Evolutionary conservation across 1,284 basidiomycete genomes (phyloP).

Genomic region (Ceratorhiza oryzae-sativae): DNA sequence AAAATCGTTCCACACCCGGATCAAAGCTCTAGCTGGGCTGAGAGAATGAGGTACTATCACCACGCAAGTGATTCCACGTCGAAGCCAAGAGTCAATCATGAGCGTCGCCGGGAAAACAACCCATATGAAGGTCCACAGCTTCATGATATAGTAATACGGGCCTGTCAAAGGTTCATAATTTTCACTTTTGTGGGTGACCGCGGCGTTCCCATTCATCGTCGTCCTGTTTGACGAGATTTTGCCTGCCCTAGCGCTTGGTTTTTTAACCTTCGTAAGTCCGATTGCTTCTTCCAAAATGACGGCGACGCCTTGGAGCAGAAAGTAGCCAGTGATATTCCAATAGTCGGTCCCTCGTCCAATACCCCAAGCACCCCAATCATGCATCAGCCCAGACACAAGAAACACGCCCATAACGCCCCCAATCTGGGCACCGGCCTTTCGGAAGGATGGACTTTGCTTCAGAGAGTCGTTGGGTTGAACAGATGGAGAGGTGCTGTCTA

Average conservation of each 20-base stretch:
- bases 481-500: not conserved
- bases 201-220: not conserved
- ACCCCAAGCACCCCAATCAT: constrained; percentile 64
- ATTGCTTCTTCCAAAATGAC: constrained; percentile 56
- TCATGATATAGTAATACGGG: constrained; percentile 4
- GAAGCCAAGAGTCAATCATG: constrained; percentile 31
- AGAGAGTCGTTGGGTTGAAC: no score
- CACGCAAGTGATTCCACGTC: constrained; percentile 9
- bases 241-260: not conserved
- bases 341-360: constrained; percentile 63
- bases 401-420: constrained; percentile 65
- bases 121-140: constrained; percentile 22
- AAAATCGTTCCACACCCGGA: constrained; percentile 12
- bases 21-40: constrained; percentile 3
- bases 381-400: constrained; percentile 62
- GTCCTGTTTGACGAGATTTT: not conserved
- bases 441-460: not conserved
- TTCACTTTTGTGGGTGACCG: not conserved
- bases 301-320: constrained; percentile 63
- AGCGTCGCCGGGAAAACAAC: constrained; percentile 17
- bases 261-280: not conserved
- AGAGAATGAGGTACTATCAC: constrained; percentile 21
- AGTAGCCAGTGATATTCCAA: constrained; percentile 58
- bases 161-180: not conserved
- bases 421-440: constrained; percentile 11